Percentiles rank a stretch among this genome's conserved stretches.
These are phyloP conservation scores for Fusarium stilboides DNA, from an alignment of 2,329 filamentous ascomycete species.

Conservation along the genomic window DNA sequence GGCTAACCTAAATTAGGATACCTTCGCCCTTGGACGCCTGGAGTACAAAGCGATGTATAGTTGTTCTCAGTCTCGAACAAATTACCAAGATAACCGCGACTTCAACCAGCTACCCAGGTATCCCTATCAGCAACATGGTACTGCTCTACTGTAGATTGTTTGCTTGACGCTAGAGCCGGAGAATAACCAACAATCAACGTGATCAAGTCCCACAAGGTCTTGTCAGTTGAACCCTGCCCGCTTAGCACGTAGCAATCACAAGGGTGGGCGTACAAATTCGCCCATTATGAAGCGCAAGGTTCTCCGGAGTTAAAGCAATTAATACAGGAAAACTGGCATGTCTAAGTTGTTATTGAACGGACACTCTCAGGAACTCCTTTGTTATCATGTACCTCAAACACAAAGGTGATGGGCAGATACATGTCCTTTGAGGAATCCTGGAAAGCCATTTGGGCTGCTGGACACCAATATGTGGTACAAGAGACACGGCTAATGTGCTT, in stretches of 20 bases:
- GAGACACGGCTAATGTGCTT: background rate
- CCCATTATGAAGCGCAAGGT: constrained; percentile 13
- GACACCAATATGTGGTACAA: background rate
- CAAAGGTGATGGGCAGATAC: background rate
- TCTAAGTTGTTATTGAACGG: background rate
- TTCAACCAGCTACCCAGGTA: background rate
- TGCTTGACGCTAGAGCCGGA: constrained; percentile 7
- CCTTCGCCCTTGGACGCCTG: background rate
- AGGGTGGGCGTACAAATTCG: background rate
- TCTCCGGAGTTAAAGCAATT: background rate
- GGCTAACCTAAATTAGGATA: background rate
- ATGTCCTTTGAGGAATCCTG: background rate
- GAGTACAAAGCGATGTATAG: too few relatives aligned
- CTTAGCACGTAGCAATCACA: constrained; percentile 12
- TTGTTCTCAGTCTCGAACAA: too few relatives aligned
- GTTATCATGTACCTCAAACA: background rate
- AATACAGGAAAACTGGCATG: background rate
- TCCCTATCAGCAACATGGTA: too few relatives aligned
- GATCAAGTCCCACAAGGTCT: background rate
- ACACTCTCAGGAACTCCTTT: background rate
- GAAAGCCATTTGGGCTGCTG: too few relatives aligned
- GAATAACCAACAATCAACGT: background rate
- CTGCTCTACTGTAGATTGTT: constrained; percentile 1
- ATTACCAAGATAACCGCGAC: too few relatives aligned
- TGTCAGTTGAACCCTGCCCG: background rate